Conservation (phyloP, 129 eudicot species). For the Lonicera japonica region DNA sequence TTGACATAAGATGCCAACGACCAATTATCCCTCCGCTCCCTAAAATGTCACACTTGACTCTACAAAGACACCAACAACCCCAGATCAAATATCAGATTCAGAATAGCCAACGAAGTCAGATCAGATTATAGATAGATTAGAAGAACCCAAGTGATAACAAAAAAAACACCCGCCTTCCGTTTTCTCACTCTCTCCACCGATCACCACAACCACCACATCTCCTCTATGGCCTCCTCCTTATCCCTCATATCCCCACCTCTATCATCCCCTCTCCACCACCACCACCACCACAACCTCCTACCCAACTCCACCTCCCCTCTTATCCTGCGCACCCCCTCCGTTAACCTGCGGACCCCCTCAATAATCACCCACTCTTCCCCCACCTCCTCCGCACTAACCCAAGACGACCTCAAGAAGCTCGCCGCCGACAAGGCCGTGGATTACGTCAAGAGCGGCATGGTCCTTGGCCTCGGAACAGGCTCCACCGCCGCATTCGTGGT, state of each 20-base stretch:
- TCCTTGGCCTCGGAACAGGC: constrained; percentile 94
- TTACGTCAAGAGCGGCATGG: constrained; percentile 79
- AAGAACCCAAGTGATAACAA: too few relatives aligned
- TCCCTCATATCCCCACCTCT: constrained; percentile 28
- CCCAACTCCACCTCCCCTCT: constrained; percentile 24
- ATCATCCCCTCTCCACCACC: constrained; percentile 38
- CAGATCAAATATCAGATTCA: too few relatives aligned
- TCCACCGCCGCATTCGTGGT: constrained; percentile 99
- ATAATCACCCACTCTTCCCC: constrained; percentile 53
- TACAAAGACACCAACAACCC: too few relatives aligned
- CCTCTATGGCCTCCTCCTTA: constrained; percentile 26
- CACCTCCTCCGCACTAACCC: constrained; percentile 40
- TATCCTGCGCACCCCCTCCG: constrained; percentile 23
- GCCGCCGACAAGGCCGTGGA: constrained; percentile 97
- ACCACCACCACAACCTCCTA: neutral
- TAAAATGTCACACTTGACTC: too few relatives aligned
- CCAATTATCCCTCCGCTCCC: too few relatives aligned
- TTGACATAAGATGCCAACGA: too few relatives aligned
- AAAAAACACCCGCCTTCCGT: too few relatives aligned
- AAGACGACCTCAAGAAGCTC: constrained; percentile 90
- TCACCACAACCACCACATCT: constrained; percentile 5
- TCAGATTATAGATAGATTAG: too few relatives aligned
- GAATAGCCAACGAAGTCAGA: too few relatives aligned
- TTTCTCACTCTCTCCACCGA: constrained; percentile 13
- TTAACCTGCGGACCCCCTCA: constrained; percentile 4